Percentiles rank a stretch among this genome's conserved stretches.
Evolutionary conservation across 1,139 yeast species (phyloP).

Genomic region (Yamadazyma triangularis): DNA sequence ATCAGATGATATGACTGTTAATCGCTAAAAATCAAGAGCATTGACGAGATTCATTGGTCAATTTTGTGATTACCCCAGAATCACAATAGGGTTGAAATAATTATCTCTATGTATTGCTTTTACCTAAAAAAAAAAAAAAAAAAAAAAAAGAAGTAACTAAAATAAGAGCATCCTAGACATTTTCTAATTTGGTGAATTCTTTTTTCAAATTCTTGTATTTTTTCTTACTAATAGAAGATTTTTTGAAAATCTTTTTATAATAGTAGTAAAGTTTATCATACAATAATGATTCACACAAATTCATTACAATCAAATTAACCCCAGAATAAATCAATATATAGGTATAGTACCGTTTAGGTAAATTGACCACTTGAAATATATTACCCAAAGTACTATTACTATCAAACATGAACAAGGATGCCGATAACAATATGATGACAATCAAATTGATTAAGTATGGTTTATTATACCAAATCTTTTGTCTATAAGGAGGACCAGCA

Average conservation of each 20-base stretch:
- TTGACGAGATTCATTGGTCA: no score
- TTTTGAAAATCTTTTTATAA: constrained; percentile 25
- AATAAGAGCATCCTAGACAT: no score
- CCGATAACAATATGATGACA: constrained; percentile 45
- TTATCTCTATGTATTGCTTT: no score
- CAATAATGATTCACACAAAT: constrained; percentile 29
- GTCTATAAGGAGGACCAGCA: constrained; percentile 94
- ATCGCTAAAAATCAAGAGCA: no score
- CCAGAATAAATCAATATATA: constrained; percentile 43
- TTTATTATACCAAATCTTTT: constrained; percentile 60
- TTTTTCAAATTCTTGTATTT: constrained; percentile 32
- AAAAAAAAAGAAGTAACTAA: no score
- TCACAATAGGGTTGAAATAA: no score
- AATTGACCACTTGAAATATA: constrained; percentile 70
- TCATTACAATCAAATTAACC: constrained; percentile 47
- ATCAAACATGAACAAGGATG: constrained; percentile 44
- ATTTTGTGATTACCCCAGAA: no score
- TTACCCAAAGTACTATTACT: constrained; percentile 53
- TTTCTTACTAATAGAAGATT: constrained; percentile 28
- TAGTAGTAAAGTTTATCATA: constrained; percentile 24
- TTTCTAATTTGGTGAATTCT: constrained; percentile 1
- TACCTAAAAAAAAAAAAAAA: no score
- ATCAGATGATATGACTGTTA: no score
- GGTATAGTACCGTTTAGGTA: constrained; percentile 49
- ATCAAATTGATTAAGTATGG: constrained; percentile 69